Evolutionary conservation across 208 protist species (phyloP).

Genomic region (Strigomonas galati): DNA sequence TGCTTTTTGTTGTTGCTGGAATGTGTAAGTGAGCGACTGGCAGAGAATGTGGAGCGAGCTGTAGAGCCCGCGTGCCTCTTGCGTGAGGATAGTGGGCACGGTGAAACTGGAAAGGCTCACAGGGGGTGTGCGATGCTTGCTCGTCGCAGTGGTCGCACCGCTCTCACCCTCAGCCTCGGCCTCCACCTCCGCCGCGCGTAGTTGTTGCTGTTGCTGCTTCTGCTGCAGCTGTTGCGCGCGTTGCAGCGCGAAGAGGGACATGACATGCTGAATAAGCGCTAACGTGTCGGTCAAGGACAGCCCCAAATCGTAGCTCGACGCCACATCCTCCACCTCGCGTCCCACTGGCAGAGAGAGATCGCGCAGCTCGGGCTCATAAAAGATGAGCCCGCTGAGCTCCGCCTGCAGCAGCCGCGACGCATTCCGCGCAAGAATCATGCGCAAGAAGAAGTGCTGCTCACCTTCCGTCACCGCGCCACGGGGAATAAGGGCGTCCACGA

Average conservation of each 20-base stretch:
- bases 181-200: background rate
- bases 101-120: constrained; percentile 35
- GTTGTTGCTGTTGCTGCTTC: background rate
- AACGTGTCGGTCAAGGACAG: constrained; percentile 10
- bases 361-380: no score
- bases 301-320: constrained; percentile 15
- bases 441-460: constrained; percentile 14
- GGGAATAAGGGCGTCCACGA: background rate
- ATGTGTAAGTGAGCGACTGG: constrained; percentile 11
- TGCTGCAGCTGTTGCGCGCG: constrained; percentile 3
- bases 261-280: constrained; percentile 19
- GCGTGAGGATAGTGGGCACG: constrained; percentile 49
- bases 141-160: background rate
- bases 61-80: constrained; percentile 59
- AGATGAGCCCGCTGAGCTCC: constrained; percentile 40
- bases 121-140: constrained; percentile 6
- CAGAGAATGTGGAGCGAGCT: constrained; percentile 47
- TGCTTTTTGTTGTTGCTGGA: background rate
- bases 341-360: background rate
- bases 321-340: constrained; percentile 2
- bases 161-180: constrained; percentile 15
- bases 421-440: constrained; percentile 45
- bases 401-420: constrained; percentile 51
- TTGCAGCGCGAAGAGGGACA: constrained; percentile 16
- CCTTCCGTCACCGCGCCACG: constrained; percentile 8